Evolutionary conservation across 78 protist genomes (phyloP).

Genomic region (Protostelium mycophagum): DNA sequence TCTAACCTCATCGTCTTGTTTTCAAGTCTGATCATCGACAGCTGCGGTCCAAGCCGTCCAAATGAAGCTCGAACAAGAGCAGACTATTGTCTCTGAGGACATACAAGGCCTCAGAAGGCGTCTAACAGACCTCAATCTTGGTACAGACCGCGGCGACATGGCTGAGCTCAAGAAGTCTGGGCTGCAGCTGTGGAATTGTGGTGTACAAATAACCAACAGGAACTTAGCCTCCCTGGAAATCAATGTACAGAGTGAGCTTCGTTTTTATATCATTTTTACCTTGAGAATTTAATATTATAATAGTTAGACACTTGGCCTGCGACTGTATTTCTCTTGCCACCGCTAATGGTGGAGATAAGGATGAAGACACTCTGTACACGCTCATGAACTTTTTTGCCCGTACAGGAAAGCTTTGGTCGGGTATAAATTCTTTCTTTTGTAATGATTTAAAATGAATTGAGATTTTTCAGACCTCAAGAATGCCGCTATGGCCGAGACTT

Average conservation of each 20-base stretch:
- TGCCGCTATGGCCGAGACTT: neutral
- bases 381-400: neutral
- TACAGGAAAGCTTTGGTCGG: neutral
- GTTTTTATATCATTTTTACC: neutral
- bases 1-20: no score
- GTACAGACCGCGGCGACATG: neutral
- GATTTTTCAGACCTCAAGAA: neutral
- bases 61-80: no score
- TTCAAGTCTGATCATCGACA: no score
- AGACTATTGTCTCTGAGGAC: no score
- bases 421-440: no score
- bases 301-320: neutral
- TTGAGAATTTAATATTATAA: no score
- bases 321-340: neutral
- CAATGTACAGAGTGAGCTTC: neutral
- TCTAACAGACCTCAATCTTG: no score
- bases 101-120: no score
- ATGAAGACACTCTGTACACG: no score
- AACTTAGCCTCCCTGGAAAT: neutral
- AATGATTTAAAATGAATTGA: no score
- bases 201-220: neutral
- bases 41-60: no score
- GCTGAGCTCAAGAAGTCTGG: neutral
- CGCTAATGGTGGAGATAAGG: neutral
- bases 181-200: neutral